Conservation (phyloP, 2,329 filamentous ascomycete genomes). For the Myriosclerotinia duriaeana region DNA sequence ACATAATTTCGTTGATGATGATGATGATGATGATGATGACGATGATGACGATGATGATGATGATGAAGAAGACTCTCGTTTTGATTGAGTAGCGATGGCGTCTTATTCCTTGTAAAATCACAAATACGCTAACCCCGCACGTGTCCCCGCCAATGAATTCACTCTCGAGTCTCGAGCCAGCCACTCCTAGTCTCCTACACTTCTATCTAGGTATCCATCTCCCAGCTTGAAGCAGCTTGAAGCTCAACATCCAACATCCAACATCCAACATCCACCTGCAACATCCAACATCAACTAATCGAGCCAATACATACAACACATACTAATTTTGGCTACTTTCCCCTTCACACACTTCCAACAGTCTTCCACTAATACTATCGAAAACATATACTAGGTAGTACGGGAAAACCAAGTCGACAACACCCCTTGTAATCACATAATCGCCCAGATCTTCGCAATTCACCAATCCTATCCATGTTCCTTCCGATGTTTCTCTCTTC, state of each 20-base stretch:
- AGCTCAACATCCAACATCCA: neutral
- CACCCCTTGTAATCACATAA: slow-evolving; percentile 20
- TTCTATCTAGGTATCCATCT: no score
- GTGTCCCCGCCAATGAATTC: slow-evolving; percentile 6
- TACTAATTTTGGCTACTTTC: no score
- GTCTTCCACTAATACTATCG: neutral
- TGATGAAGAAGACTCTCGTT: neutral
- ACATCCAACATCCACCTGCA: no score
- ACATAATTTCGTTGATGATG: no score
- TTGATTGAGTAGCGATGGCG: slow-evolving; percentile 33
- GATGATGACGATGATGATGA: no score
- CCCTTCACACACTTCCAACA: no score
- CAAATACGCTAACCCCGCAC: slow-evolving; percentile 13
- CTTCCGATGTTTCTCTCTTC: neutral
- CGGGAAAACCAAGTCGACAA: slow-evolving; percentile 12
- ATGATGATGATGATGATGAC: no score
- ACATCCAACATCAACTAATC: neutral
- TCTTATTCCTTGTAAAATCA: slow-evolving; percentile 25
- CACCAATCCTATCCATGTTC: neutral
- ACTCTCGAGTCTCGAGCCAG: neutral
- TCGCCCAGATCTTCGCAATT: neutral
- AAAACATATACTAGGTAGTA: neutral
- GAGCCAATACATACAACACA: neutral
- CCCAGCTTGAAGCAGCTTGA: no score
- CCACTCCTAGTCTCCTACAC: no score